A percentile compares a stretch with the other conserved stretches of the same genome.
These are phyloP conservation scores for Exophiala viscosa DNA, from an alignment of 2,329 filamentous ascomycete genomes.

Conservation along the genomic window DNA sequence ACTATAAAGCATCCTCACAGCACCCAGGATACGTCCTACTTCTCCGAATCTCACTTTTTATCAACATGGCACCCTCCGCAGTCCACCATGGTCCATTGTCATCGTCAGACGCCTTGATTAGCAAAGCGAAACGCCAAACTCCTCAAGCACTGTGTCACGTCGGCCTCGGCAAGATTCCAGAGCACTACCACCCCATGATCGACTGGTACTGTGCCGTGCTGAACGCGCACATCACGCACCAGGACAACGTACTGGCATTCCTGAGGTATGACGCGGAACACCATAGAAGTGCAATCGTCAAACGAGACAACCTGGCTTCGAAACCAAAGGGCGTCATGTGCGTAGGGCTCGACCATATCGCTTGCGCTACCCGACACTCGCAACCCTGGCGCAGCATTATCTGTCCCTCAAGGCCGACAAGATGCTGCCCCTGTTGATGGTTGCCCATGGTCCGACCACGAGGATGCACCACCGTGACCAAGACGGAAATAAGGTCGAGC, in stretches of 20 bases:
- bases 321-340: conserved; percentile 16
- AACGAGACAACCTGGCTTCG: conserved; percentile 29
- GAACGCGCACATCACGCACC: conserved; percentile 1
- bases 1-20: no score
- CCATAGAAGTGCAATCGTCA: conserved; percentile 44
- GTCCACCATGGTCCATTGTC: not conserved
- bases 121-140: conserved; percentile 1
- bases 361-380: conserved; percentile 41
- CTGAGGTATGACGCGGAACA: conserved; percentile 19
- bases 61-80: not conserved
- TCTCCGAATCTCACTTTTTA: no score
- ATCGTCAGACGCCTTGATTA: not conserved
- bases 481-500: conserved; percentile 49
- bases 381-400: conserved; percentile 38
- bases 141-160: conserved; percentile 12
- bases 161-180: conserved; percentile 12
- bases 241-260: not conserved
- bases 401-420: conserved; percentile 24
- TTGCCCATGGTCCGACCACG: conserved; percentile 49
- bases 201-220: conserved; percentile 11
- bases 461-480: conserved; percentile 50
- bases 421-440: conserved; percentile 39
- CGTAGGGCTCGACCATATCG: conserved; percentile 42
- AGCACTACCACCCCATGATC: conserved; percentile 7
- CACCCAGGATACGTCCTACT: no score